Conservation (phyloP, 306 rosid genomes). For the Herpetospermum pedunculosum region DNA sequence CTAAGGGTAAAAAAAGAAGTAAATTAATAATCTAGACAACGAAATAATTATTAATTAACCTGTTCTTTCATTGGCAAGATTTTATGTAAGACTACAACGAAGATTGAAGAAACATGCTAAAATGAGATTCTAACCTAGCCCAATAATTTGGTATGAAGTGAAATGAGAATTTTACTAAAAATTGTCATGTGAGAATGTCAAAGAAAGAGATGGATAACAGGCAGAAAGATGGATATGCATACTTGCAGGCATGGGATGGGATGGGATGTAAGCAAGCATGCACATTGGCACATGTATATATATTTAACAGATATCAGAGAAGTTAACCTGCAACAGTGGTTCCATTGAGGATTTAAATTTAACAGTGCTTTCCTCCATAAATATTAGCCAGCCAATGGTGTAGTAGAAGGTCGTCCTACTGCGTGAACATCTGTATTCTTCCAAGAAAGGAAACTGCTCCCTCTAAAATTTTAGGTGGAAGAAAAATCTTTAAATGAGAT, state of each 20-base stretch:
- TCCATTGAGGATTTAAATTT: conserved; percentile 96
- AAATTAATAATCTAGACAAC: not conserved
- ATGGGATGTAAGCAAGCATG: not conserved
- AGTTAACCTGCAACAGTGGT: conserved; percentile 74
- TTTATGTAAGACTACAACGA: not conserved
- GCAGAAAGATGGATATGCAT: not conserved
- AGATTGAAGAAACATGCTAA: not conserved
- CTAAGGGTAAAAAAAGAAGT: not conserved
- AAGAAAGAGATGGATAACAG: not conserved
- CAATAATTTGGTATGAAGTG: not conserved
- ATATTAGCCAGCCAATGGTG: conserved; percentile 85
- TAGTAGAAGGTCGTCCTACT: conserved; percentile 88
- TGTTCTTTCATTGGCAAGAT: not conserved
- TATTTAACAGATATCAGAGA: conserved; percentile 6
- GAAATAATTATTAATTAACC: not conserved
- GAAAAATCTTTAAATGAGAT: conserved; percentile 16
- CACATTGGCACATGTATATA: not conserved
- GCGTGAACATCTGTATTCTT: conserved; percentile 79
- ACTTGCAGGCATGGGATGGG: not conserved
- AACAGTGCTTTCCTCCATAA: conserved; percentile 88
- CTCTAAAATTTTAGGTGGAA: conserved; percentile 38
- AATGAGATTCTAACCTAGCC: not conserved
- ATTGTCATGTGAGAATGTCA: not conserved
- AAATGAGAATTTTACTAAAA: not conserved
- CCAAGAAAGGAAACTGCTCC: conserved; percentile 89